phyloP scores from a whole-genome alignment of 257 asterid genomes.

The Forsythia suspensa region DNA sequence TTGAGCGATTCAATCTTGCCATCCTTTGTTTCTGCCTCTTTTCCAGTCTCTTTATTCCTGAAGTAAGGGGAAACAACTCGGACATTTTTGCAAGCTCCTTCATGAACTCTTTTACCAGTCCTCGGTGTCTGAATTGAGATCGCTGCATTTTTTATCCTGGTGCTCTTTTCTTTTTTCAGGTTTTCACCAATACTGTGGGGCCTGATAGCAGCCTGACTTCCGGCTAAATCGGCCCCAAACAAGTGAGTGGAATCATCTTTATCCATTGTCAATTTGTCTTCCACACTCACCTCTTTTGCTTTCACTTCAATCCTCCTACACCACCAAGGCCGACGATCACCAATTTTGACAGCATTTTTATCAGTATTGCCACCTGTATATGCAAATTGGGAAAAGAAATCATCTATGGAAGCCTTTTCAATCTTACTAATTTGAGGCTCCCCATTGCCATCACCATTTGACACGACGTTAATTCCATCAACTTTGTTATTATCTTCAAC shows the following conservation, averaged over 20 bases:
- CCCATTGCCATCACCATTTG: background rate
- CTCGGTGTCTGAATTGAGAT: background rate
- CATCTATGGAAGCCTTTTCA: conserved; percentile 28
- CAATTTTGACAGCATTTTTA: conserved; percentile 1
- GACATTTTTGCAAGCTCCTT: conserved; percentile 17
- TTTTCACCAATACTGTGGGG: conserved; percentile 3
- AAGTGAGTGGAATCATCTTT: background rate
- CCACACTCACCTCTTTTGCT: conserved; percentile 2
- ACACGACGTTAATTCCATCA: background rate
- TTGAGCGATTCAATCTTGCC: conserved; percentile 1
- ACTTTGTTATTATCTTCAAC: background rate
- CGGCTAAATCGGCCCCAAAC: conserved; percentile 8
- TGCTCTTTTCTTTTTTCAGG: conserved; percentile 6
- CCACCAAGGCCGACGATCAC: conserved; percentile 4
- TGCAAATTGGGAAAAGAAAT: conserved; percentile 20
- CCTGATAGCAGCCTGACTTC: background rate
- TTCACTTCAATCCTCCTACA: background rate
- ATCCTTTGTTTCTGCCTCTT: conserved; percentile 11
- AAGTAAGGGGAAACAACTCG: conserved; percentile 55
- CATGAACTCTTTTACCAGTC: background rate
- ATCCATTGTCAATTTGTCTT: background rate
- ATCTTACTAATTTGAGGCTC: conserved; percentile 8
- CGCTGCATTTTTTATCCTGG: background rate
- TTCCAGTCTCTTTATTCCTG: conserved; percentile 21
- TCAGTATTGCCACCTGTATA: conserved; percentile 30